Base-by-base conservation (phyloP, 306 rosid genomes). In the Pyrus communis region DNA sequence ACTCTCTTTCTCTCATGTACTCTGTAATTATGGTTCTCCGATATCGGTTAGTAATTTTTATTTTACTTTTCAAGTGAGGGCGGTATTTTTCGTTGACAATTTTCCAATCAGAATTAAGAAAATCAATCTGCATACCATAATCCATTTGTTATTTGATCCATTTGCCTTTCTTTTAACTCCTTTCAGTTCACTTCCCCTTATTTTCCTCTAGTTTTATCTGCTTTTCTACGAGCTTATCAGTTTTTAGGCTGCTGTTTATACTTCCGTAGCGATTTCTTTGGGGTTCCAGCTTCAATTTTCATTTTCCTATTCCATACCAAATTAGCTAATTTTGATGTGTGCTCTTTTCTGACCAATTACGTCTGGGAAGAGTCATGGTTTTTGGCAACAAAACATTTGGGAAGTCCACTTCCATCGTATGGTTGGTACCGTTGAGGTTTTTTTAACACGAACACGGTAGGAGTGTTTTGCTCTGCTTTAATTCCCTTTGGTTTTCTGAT, bases 401-500 rank as follows among this genome's bases (percentile, higher is more conserved):
- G 21, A 51, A 51, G 55, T 51, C 7, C 55, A 51, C 18, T 51
- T 51, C 55, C 55, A 17, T 51, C 17, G 2, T 17, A 51, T 15
- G 21, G 55, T 15, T 49, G 8, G 19, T 5, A 15, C 54, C 18
- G 19, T 49, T 49, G 55, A 1, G 21, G 8, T 49, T 15, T 18
- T 51, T 5, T 49, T 17, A 49, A 49, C 54, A 38, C 42, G 4
- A 42, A 51, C 21, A 51, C 9, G 2, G 55, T 51, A 17, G 21
- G 55, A 51, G 55, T 51, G 21, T 17, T 51, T 51, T 15, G 7
- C 21, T 17, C 55, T 7, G 42, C 42, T 51, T 42, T 74, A 43
- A 64, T 25, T 58, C 18, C 52, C 68, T 78, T 65, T 86, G n/a
- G 84, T 81, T 71, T 63, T 38, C 40, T 70, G 43, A 71, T 63